phyloP scores from a whole-genome alignment of 176 grass and related monocot genomes.

The Carex kokanica region DNA sequence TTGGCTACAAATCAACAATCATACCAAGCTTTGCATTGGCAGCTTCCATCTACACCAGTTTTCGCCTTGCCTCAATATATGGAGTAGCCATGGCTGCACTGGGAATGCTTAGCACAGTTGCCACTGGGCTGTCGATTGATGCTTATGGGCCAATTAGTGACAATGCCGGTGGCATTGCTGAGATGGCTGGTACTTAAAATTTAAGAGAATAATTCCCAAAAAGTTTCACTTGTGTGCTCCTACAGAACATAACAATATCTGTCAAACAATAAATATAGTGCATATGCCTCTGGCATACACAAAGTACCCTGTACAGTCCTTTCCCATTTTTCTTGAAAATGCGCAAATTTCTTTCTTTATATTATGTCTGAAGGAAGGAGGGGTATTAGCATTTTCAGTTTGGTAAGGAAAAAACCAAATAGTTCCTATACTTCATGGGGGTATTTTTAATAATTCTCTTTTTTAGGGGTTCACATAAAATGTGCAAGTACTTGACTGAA shows the following conservation, averaged over 20 bases:
- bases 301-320: neutral
- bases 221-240: neutral
- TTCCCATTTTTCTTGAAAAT: neutral
- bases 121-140: conserved; percentile 63
- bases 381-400: neutral
- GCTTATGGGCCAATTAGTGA: conserved; percentile 76
- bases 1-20: conserved; percentile 79
- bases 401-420: neutral
- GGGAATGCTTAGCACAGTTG: conserved; percentile 84
- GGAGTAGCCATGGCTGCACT: conserved; percentile 65
- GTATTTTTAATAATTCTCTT: neutral
- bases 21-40: conserved; percentile 57
- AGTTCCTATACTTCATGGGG: neutral
- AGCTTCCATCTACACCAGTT: conserved; percentile 46
- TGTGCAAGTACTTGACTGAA: neutral
- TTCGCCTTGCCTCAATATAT: conserved; percentile 66
- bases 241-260: neutral
- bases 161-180: conserved; percentile 84
- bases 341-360: neutral
- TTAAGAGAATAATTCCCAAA: neutral
- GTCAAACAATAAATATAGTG: neutral
- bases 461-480: neutral
- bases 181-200: conserved; percentile 50
- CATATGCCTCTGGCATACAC: neutral
- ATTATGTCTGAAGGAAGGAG: neutral